Percentiles rank a stretch among this genome's conserved stretches.
Conservation (phyloP, 2,329 filamentous ascomycete genomes). For the Dryadomyces sulphureus region DNA sequence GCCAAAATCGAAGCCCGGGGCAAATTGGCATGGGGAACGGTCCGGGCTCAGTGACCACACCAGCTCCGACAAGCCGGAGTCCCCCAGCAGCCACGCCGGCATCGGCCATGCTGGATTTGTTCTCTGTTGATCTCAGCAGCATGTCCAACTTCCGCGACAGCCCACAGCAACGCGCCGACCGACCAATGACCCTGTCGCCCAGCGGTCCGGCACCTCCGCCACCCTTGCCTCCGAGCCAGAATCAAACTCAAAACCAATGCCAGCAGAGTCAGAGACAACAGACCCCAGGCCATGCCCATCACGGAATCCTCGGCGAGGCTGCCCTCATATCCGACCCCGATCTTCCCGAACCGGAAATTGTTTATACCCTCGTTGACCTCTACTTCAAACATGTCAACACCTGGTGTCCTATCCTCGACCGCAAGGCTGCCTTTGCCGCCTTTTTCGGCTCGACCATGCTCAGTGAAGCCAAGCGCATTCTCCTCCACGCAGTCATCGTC, state of each 20-base stretch:
- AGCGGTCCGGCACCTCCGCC: neutral
- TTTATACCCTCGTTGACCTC: slow-evolving; percentile 58
- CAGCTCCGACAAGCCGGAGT: no score
- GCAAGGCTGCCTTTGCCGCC: slow-evolving; percentile 64
- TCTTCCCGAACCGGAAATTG: slow-evolving; percentile 57
- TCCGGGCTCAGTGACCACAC: neutral
- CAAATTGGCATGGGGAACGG: no score
- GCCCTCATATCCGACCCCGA: slow-evolving; percentile 44
- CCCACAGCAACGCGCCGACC: neutral
- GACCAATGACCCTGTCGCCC: no score
- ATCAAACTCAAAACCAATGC: neutral
- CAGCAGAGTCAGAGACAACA: neutral
- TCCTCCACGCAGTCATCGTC: slow-evolving; percentile 78
- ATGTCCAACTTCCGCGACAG: neutral
- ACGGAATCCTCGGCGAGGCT: slow-evolving; percentile 18
- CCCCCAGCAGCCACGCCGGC: neutral
- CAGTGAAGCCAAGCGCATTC: slow-evolving; percentile 66
- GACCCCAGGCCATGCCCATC: neutral
- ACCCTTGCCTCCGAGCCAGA: no score
- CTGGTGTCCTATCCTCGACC: slow-evolving; percentile 79
- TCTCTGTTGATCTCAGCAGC: neutral
- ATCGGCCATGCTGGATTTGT: neutral
- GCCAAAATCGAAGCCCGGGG: slow-evolving; percentile 18
- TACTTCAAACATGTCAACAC: slow-evolving; percentile 72
- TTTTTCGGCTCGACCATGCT: slow-evolving; percentile 65